Conservation (phyloP, 2,329 filamentous ascomycete species). For the Pseudogymnoascus sp. region DNA sequence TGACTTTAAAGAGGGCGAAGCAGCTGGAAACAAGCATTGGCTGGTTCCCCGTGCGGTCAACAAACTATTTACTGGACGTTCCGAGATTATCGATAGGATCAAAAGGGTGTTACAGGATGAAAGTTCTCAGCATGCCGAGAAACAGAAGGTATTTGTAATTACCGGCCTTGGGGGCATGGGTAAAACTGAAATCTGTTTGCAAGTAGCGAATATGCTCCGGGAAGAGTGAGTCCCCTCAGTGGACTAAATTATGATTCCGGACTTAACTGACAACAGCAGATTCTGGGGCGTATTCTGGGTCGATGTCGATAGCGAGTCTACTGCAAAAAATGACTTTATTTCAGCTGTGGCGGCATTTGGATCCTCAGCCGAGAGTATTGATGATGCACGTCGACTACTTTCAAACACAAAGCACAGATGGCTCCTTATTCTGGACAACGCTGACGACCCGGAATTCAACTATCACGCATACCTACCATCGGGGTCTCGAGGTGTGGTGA, state of each 20-base stretch:
- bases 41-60: conserved; percentile 15
- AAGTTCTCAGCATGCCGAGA: not conserved
- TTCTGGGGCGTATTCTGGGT: conserved; percentile 19
- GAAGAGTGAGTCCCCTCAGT: conserved; percentile 8
- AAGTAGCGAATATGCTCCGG: conserved; percentile 13
- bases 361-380: not conserved
- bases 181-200: conserved; percentile 23
- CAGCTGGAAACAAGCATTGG: conserved; percentile 12
- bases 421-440: conserved; percentile 36
- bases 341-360: conserved; percentile 9
- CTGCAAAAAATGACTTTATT: conserved; percentile 9
- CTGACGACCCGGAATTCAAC: conserved; percentile 28
- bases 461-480: conserved; percentile 23
- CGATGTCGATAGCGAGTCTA: conserved; percentile 14
- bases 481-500: conserved; percentile 25
- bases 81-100: conserved; percentile 14
- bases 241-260: not conserved
- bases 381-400: conserved; percentile 19
- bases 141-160: conserved; percentile 18
- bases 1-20: not conserved
- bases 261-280: conserved; percentile 9
- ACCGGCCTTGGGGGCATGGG: conserved; percentile 25
- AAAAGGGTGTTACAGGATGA: not conserved
- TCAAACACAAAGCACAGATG: conserved; percentile 19
- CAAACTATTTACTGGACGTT: conserved; percentile 17